Base-by-base conservation (phyloP, 805 yeast species). In the Candida hispaniensis region DNA sequence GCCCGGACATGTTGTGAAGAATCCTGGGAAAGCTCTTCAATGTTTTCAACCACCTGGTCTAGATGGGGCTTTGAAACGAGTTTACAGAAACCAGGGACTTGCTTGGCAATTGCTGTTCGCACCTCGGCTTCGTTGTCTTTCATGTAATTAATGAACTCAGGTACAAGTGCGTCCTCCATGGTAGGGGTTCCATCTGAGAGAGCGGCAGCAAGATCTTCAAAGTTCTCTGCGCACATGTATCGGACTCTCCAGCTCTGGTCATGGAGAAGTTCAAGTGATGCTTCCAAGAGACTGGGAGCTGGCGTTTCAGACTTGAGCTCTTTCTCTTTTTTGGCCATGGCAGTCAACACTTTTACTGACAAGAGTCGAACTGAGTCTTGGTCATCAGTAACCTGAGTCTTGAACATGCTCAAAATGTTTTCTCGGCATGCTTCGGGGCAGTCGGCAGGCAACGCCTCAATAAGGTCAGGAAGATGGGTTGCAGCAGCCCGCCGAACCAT, bases 181-280 rank as follows among this genome's bases (percentile, higher is more conserved):
- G 68, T 71, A 32, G 71, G 66, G 11, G 19, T 23, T 21, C 16
- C 19, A 16, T 19, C 5, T 12, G 35, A 22, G 50, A 86, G 75
- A 45, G 73, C 74, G 11, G 60, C 47, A 2, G 93, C 82, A 41
- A 91, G 69, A 43, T 66, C 63, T 47, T 76, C 81, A 52, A 85
- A 86, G 49, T 85, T 70, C 55, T 88, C 96, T n/a, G 96, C 94
- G 19, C 94, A 93, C 76, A 91, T 85, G 60, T 88, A 91, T 51
- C 98, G 76, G 39, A 91, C 97, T 58, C 98, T 75, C 99, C 99
- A 91, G 51, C 93, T 79, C 58, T 81, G 83, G 61, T 91, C 98
- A 44, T 67, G 71, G 40, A 82, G 76, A 46, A 91, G 66, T 44
- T 73, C 72, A 44, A 78, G 66, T 2, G 93, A 68, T 44, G 76